Evolutionary conservation across 176 grass and related monocot species (phyloP).

Genomic region (Ananas comosus): DNA sequence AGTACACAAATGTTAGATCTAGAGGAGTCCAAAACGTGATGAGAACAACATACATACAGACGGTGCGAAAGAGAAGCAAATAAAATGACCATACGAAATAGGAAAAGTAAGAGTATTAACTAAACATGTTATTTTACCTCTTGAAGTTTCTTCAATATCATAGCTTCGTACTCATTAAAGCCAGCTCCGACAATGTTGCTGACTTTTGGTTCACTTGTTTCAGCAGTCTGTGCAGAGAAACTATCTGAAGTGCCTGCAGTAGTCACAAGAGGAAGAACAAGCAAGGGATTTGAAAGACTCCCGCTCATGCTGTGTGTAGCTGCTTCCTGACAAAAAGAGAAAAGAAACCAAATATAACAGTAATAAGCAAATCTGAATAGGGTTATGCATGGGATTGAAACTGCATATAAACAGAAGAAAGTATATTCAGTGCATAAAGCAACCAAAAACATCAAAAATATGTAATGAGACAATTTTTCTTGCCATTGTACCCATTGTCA

Average conservation of each 20-base stretch:
- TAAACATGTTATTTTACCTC: slow-evolving; percentile 37
- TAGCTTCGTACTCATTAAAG: slow-evolving; percentile 79
- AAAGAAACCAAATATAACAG: slow-evolving; percentile 12
- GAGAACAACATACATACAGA: not conserved
- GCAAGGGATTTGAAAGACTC: slow-evolving; percentile 43
- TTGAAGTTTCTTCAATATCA: slow-evolving; percentile 76
- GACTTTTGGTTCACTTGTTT: slow-evolving; percentile 30
- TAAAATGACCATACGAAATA: not conserved
- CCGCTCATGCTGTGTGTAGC: slow-evolving; percentile 42
- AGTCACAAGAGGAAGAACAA: slow-evolving; percentile 57
- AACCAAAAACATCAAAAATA: not conserved
- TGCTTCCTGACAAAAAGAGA: slow-evolving; percentile 27
- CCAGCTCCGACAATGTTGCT: slow-evolving; percentile 60
- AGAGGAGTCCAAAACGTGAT: not conserved
- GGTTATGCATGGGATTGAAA: not conserved
- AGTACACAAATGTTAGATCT: not conserved
- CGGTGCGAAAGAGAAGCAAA: not conserved
- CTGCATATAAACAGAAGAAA: not conserved
- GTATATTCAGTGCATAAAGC: not conserved
- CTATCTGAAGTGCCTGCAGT: slow-evolving; percentile 20
- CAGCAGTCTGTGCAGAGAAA: slow-evolving; percentile 27
- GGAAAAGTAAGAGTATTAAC: not conserved
- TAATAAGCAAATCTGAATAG: not conserved
- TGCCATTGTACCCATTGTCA: not conserved
- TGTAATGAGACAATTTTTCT: not conserved